A percentile compares a stretch with the other conserved stretches of the same genome.
Conservation (phyloP, 345 rosid genomes). For the Gossypium arboreum region DNA sequence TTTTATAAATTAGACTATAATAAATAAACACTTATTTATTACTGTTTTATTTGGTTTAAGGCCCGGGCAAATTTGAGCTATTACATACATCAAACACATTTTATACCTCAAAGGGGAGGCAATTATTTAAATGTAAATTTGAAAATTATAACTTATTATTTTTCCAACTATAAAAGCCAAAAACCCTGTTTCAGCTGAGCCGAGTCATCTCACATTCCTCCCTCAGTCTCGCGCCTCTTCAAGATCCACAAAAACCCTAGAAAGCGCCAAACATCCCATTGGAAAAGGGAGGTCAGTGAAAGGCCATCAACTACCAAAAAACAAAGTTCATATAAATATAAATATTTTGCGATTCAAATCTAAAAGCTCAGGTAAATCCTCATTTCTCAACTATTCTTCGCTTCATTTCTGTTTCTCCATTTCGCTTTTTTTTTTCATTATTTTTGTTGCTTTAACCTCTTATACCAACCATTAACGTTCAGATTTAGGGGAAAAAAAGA, state of each 20-base stretch:
- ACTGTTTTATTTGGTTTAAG: too few relatives aligned
- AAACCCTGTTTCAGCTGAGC: background rate
- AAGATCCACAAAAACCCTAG: slow-evolving; percentile 64
- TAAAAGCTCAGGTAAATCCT: slow-evolving; percentile 7
- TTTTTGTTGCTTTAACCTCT: background rate
- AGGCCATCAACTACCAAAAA: background rate
- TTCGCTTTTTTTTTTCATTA: background rate
- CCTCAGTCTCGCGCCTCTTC: slow-evolving; percentile 25
- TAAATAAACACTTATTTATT: too few relatives aligned
- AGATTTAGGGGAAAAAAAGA: background rate
- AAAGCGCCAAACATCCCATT: slow-evolving; percentile 21
- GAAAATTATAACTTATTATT: background rate
- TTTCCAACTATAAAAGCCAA: slow-evolving; percentile 6
- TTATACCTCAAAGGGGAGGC: too few relatives aligned
- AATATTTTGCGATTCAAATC: background rate
- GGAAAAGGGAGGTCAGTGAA: slow-evolving; percentile 27
- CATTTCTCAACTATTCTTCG: background rate
- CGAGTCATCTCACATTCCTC: background rate
- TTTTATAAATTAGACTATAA: too few relatives aligned
- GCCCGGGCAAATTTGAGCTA: too few relatives aligned
- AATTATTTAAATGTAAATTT: background rate
- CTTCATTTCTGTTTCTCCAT: background rate
- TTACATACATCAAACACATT: too few relatives aligned
- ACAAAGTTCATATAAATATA: background rate
- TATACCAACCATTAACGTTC: background rate